Base-by-base conservation (phyloP, 495 filamentous ascomycete species). In the Trichoderma erinaceum region DNA sequence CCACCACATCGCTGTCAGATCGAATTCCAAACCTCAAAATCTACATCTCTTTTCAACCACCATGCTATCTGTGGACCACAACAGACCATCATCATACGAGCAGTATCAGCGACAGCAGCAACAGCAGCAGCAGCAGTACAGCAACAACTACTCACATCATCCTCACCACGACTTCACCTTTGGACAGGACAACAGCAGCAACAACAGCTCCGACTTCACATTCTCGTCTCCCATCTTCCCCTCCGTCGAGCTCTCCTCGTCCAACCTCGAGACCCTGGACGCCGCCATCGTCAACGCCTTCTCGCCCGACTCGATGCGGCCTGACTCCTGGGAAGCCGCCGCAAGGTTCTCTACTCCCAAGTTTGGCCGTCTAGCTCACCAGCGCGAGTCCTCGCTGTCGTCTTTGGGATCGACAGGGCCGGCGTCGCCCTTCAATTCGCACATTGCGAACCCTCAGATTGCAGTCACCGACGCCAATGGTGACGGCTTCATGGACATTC, bases 351-450 rank as follows among this genome's bases (percentile, higher is more conserved):
- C 79, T 63, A 82, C 78, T 35, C 77, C 78, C 18, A 76, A 78
- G 73, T 75, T 72, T 32, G 73, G 78, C 61, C 74, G 75, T 7
- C 71, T 80, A 50, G 72, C 75, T n/a, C 83, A 86, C 70, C 77
- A 83, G 61, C 82, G 84, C 68, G 83, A 85, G 70, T 82, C 82
- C 12, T 86, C 84, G 29, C 76, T 82, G 48, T 86, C 84, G 0
- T 85, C 85, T 3, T 67, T 85, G 65, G 84, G 81, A n/a, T 86
- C 84, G 1, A 76, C 82, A 63, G 80, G 83, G 11, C 84, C 85
- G 21, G 74, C 79, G 0, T 87, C 85, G 44, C 85, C 85, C 29
- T 86, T 79, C 73, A 81, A 79, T 63, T 75, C 78, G 65, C 82
- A 78, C 72, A 81, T 78, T 1, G 78, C 80, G 25, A 83, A 84